Evolutionary conservation across 805 yeast genomes (phyloP).

Genomic region (Metschnikowia picachoensis): DNA sequence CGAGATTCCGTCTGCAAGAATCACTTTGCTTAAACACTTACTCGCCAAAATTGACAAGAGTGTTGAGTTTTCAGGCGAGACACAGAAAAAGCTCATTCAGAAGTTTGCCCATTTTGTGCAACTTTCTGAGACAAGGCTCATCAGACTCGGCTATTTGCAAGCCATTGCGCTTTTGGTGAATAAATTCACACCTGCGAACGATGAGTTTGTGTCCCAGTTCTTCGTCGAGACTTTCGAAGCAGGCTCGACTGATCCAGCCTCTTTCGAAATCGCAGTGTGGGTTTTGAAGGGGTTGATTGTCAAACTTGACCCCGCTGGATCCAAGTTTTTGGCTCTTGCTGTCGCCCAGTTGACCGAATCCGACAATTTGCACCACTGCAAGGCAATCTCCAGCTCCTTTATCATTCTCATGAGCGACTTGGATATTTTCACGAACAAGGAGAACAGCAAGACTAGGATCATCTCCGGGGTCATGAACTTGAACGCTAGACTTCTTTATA

Average conservation of each 20-base stretch:
- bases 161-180: constrained; percentile 53
- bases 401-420: constrained; percentile 68
- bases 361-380: constrained; percentile 23
- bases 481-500: constrained; percentile 64
- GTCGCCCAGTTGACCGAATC: constrained; percentile 26
- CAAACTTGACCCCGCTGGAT: constrained; percentile 44
- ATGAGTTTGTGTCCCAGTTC: constrained; percentile 6
- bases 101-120: constrained; percentile 36
- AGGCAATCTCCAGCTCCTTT: constrained; percentile 46
- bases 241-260: constrained; percentile 5
- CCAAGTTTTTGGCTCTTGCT: constrained; percentile 20
- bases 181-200: constrained; percentile 23
- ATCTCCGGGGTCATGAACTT: constrained; percentile 49
- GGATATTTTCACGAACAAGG: constrained; percentile 49
- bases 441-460: constrained; percentile 23
- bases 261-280: constrained; percentile 65
- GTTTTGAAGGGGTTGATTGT: constrained; percentile 64
- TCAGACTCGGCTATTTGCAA: constrained; percentile 46
- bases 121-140: constrained; percentile 1
- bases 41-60: constrained; percentile 51
- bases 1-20: constrained; percentile 26
- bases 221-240: constrained; percentile 2
- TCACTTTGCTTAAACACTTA: constrained; percentile 39
- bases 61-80: constrained; percentile 11
- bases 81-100: constrained; percentile 8